Percentiles rank a stretch among this genome's conserved stretches.
phyloP scores from a whole-genome alignment of 140 eudicot species.

The Stevia rebaudiana region DNA sequence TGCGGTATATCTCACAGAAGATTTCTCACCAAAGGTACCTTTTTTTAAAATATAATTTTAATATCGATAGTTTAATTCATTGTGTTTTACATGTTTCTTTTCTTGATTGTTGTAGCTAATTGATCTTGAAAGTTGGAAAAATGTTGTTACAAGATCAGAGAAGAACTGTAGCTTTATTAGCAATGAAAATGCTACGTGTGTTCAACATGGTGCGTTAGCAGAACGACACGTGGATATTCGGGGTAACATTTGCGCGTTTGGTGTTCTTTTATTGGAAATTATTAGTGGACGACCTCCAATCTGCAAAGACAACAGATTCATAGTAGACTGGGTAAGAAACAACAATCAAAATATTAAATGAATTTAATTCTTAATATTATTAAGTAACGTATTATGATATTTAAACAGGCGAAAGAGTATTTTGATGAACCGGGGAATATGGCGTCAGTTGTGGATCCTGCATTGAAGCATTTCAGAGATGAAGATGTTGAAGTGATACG shows the following conservation, averaged over 20 bases:
- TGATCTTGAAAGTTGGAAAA: slow-evolving; percentile 96
- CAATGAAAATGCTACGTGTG: slow-evolving; percentile 62
- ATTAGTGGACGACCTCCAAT: slow-evolving; percentile 81
- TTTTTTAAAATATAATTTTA: neutral
- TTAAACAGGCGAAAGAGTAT: slow-evolving; percentile 69
- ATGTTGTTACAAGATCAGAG: slow-evolving; percentile 77
- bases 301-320: slow-evolving; percentile 67
- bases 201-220: slow-evolving; percentile 62
- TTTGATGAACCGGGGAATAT: slow-evolving; percentile 61
- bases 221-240: slow-evolving; percentile 64
- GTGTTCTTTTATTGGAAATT: slow-evolving; percentile 77
- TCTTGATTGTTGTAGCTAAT: slow-evolving; percentile 57
- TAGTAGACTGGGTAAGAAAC: slow-evolving; percentile 83
- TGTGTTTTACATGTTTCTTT: slow-evolving; percentile 2
- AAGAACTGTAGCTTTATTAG: slow-evolving; percentile 62
- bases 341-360: neutral
- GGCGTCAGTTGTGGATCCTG: slow-evolving; percentile 72
- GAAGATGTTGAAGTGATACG: slow-evolving; percentile 73
- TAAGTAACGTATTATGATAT: too few relatives aligned
- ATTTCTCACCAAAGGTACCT: slow-evolving; percentile 86
- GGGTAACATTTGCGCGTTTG: slow-evolving; percentile 81
- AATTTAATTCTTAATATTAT: neutral
- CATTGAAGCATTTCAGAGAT: slow-evolving; percentile 53
- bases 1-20: slow-evolving; percentile 83
- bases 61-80: neutral